Evolutionary conservation across 805 yeast genomes (phyloP).

Genomic region (Zygotorulaspora chibaensis): DNA sequence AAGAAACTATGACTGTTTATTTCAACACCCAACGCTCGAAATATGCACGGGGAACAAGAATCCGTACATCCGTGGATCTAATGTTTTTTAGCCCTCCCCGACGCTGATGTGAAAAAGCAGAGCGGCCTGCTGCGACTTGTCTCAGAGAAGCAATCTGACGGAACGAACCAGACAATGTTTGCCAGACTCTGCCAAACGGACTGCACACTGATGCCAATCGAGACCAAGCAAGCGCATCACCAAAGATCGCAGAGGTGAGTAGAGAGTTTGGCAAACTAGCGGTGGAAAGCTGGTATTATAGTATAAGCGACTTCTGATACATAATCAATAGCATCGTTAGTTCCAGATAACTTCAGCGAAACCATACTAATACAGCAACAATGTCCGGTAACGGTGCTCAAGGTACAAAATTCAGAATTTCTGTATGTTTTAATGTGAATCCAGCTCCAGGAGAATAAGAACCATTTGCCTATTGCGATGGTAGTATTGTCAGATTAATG

Average conservation of each 20-base stretch:
- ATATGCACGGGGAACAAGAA: no score
- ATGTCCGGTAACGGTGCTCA: slow-evolving; percentile 95
- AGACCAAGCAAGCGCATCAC: neutral
- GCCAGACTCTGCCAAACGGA: neutral
- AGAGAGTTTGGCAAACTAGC: slow-evolving; percentile 1
- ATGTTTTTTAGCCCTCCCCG: no score
- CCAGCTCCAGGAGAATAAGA: neutral
- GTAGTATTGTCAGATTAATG: neutral
- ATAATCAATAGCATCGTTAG: no score
- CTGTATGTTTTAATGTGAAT: slow-evolving; percentile 59
- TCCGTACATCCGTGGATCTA: no score
- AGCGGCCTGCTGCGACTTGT: no score
- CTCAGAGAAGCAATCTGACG: no score
- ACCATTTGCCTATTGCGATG: no score
- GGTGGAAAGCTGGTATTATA: neutral
- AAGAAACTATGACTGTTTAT: no score
- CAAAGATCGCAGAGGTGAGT: neutral
- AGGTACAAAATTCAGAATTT: slow-evolving; percentile 99
- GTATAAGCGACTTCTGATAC: neutral
- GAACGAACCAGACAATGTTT: no score
- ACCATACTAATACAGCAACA: slow-evolving; percentile 35
- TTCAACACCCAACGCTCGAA: no score
- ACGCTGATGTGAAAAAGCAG: no score
- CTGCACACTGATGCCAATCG: neutral
- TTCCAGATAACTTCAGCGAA: slow-evolving; percentile 1